Percentiles rank a stretch among this genome's conserved stretches.
Evolutionary conservation across 306 rosid genomes (phyloP).

Genomic region (Acacia melanoxylon): DNA sequence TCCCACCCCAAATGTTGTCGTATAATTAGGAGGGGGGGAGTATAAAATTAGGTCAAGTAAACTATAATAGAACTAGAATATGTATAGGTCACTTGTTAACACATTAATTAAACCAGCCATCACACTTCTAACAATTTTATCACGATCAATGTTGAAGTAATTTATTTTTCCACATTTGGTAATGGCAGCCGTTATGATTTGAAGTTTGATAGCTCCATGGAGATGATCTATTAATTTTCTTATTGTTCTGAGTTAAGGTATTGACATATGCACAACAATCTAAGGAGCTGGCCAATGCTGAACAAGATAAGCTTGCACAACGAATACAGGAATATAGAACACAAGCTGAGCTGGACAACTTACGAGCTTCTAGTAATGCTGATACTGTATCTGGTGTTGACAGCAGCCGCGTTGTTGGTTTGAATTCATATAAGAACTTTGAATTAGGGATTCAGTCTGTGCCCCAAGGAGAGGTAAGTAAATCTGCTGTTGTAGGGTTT

Average conservation of each 20-base stretch:
- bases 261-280: constrained; percentile 93
- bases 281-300: constrained; percentile 85
- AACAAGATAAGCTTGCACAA: constrained; percentile 97
- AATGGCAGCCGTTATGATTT: background rate
- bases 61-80: background rate
- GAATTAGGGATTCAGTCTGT: constrained; percentile 57
- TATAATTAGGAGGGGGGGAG: background rate
- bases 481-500: constrained; percentile 22
- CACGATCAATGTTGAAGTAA: background rate
- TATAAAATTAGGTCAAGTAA: background rate
- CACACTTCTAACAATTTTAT: background rate
- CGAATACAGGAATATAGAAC: constrained; percentile 95
- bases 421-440: constrained; percentile 56
- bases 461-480: constrained; percentile 77
- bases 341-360: constrained; percentile 77
- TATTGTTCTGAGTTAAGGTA: constrained; percentile 55
- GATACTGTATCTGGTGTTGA: constrained; percentile 53
- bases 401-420: constrained; percentile 54
- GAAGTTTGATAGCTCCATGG: background rate
- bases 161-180: background rate
- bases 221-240: constrained; percentile 19
- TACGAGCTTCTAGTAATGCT: constrained; percentile 56
- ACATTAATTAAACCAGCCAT: background rate
- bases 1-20: background rate
- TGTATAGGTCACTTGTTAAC: background rate